Evolutionary conservation across 768 basidiomycete genomes (phyloP), one percentile per base, ranked within the genome.

Genomic region (Naematelia encephala): DNA sequence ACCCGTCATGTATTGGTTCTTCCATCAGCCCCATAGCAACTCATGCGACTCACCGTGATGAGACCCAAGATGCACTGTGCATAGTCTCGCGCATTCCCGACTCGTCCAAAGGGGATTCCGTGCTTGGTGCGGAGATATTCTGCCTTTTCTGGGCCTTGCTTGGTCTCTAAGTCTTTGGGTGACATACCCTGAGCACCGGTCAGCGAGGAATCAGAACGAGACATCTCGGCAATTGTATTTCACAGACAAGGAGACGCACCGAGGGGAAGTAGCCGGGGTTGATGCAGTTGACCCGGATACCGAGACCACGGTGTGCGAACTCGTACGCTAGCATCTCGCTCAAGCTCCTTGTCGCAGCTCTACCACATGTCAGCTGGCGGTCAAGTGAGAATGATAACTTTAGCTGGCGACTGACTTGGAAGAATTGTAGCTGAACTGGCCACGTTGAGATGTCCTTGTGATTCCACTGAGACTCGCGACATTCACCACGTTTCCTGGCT

Each of bases 401-500:
- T n/a, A n/a, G n/a, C n/a, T 39, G 34, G 34, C 10, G 13, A 61
- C 67, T 60, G 48, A 70, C 73, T 82, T 82, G 1, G 78, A 76
- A 2, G 78, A 73, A 58, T 81, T 82, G 69, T 82, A 82, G 61
- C 74, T 74, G 76, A 80, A 80, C 54, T 82, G 81, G 12, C 75
- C 75, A 51, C 77, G 64, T 67, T 82, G 82, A 4, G 74, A 62
- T 4, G 77, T 79, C 25, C 72, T 69, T 16, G 77, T 80, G 51
- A 81, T 79, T 25, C 82, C 81, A 21, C 76, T 78, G 52, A 82
- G 79, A 14, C 77, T 78, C 16, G 80, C 67, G 48, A 80, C 73
- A 66, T 81, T 82, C 70, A 82, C 79, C 34, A 82, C 70, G 46
- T 73, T 75, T 11, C 73, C 79, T 2, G 80, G 77, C 57, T 78